phyloP scores from a whole-genome alignment of 371 early-diverging fungal species.

The Coemansia sp. region DNA sequence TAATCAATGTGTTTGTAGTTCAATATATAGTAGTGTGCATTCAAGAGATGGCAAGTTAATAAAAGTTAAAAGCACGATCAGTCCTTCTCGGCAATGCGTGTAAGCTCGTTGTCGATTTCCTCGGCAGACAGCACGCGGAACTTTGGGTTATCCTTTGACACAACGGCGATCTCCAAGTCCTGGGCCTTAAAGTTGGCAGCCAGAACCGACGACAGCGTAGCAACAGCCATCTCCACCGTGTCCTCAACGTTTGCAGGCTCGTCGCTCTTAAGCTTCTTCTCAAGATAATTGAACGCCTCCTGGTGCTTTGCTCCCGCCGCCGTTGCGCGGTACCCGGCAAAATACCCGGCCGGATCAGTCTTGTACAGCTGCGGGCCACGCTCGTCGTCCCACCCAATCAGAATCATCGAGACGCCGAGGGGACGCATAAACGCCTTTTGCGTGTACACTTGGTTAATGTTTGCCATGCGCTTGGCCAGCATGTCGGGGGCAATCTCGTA shows the following conservation, averaged over 20 bases:
- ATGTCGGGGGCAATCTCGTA: slow-evolving; percentile 96
- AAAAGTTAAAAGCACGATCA: background rate
- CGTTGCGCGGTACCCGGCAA: slow-evolving; percentile 94
- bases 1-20: slow-evolving; percentile 34
- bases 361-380: slow-evolving; percentile 95
- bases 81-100: slow-evolving; percentile 51
- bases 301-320: slow-evolving; percentile 97
- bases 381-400: slow-evolving; percentile 95
- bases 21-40: slow-evolving; percentile 12
- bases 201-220: slow-evolving; percentile 86
- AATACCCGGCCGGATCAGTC: slow-evolving; percentile 97
- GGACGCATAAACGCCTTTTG: slow-evolving; percentile 99
- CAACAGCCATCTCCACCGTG: slow-evolving; percentile 93
- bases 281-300: slow-evolving; percentile 93
- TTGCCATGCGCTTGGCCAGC: slow-evolving; percentile 96
- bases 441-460: slow-evolving; percentile 97
- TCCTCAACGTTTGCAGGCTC: slow-evolving; percentile 79
- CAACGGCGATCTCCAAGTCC: slow-evolving; percentile 93
- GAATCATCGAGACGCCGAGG: slow-evolving; percentile 95
- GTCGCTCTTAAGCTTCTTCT: slow-evolving; percentile 91
- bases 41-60: background rate
- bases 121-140: slow-evolving; percentile 77
- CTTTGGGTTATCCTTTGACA: slow-evolving; percentile 66
- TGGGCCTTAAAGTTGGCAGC: slow-evolving; percentile 91
- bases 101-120: slow-evolving; percentile 93